Base-by-base conservation (phyloP, 192 early-diverging fungal genomes). In the Coemansia sp. region DNA sequence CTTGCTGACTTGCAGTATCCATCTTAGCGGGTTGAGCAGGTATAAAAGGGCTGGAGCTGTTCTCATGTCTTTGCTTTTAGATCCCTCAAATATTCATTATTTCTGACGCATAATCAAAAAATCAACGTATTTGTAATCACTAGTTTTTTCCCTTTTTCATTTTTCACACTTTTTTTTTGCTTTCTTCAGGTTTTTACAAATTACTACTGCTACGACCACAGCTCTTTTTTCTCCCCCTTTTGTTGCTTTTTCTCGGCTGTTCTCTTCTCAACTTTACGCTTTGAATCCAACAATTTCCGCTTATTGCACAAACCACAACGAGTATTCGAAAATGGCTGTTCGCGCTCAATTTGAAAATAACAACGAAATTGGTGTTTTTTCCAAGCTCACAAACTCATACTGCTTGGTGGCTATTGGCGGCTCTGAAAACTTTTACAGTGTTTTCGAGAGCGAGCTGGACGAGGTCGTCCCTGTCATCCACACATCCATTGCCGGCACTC, bases 351-450 rank as follows among this genome's bases (percentile, higher is more conserved):
- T 99, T 77, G 97, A 99, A 87, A 99, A 97, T 87, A 94, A 86
- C 83, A 97, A 98, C 85, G 97, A 99, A 80, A 94, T 99, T 80
- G 97, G 97, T 60, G 97, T 98, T 54, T 99, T 99, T 64, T 88
- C 96, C 75, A 88, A 91, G 67, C 89, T 99, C 68, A 99, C 97
- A 78, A 99, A 99, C 86, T 90, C 93, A 40, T 99, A 98, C 84
- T 95, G 93, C 78, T 85, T 99, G 64, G 95, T 98, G 34, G 94
- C 96, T 31, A 86, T 97, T 52, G 97, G 97, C 68, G 97, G 97
- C 40, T 97, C 95, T 12, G 97, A 98, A 75, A 99, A 98, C 91
- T 99, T 99, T 87, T 99, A 99, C 88, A 79, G 80, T 52, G 75
- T 77, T 50, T 98, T 99, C 73, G 97, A 98, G 82, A 86, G 89